phyloP scores from a whole-genome alignment of 2,329 filamentous ascomycete species.

The Fusarium siculi region DNA sequence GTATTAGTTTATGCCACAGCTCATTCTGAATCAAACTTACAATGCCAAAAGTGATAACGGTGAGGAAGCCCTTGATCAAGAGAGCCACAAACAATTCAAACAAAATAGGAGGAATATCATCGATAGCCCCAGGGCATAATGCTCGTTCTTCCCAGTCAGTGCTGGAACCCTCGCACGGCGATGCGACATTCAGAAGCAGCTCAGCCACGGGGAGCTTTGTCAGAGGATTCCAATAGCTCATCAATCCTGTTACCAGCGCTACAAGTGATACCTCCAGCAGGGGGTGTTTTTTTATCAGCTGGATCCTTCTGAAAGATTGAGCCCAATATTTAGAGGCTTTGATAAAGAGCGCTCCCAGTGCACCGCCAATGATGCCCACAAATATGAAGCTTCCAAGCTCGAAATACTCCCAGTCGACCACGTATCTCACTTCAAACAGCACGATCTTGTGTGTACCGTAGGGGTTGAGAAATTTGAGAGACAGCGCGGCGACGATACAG shows the following conservation, averaged over 20 bases:
- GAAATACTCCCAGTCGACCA: constrained; percentile 92
- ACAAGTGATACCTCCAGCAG: constrained; percentile 90
- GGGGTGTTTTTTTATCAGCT: constrained; percentile 82
- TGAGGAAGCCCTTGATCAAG: constrained; percentile 88
- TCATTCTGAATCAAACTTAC: constrained; percentile 53
- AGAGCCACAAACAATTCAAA: constrained; percentile 79
- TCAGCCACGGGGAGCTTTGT: constrained; percentile 92
- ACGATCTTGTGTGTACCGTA: constrained; percentile 98
- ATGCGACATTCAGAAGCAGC: constrained; percentile 88
- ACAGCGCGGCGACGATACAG: constrained; percentile 91
- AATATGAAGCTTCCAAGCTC: constrained; percentile 86
- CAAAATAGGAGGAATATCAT: constrained; percentile 84
- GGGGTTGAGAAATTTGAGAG: constrained; percentile 93
- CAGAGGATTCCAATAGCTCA: constrained; percentile 93
- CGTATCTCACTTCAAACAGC: constrained; percentile 92
- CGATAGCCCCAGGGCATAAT: constrained; percentile 77
- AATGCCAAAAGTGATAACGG: constrained; percentile 92
- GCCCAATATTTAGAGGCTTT: constrained; percentile 95
- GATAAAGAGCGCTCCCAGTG: constrained; percentile 91
- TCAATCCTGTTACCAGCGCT: constrained; percentile 82
- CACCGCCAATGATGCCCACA: constrained; percentile 87
- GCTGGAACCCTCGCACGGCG: constrained; percentile 81
- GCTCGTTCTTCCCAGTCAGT: constrained; percentile 72
- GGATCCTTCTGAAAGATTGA: constrained; percentile 83
- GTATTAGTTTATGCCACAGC: constrained; percentile 32